Percentiles rank a stretch among this genome's conserved stretches.
Evolutionary conservation across 2,329 filamentous ascomycete species (phyloP).

Genomic region (Mycosphaerella arachidis): DNA sequence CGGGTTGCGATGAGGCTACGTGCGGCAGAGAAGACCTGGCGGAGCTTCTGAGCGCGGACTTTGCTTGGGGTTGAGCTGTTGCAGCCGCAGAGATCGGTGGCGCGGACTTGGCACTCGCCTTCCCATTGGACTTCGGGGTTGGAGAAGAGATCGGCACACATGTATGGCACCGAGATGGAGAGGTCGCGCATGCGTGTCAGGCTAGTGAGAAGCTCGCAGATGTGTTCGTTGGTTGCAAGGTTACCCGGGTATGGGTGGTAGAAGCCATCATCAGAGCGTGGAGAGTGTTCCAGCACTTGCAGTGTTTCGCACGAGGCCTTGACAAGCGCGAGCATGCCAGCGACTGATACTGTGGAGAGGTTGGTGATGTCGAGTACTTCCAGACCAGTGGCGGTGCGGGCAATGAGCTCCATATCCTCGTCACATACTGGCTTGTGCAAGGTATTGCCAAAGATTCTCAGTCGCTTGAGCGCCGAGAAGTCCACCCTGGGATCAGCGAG

Average conservation of each 20-base stretch:
- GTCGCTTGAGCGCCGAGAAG: slow-evolving; percentile 46
- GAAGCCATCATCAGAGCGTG: slow-evolving; percentile 50
- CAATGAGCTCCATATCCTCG: slow-evolving; percentile 46
- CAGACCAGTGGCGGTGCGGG: slow-evolving; percentile 48
- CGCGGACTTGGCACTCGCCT: slow-evolving; percentile 48
- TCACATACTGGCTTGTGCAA: slow-evolving; percentile 50
- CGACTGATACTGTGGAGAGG: slow-evolving; percentile 50
- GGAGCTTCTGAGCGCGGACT: slow-evolving; percentile 35
- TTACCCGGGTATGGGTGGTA: slow-evolving; percentile 47
- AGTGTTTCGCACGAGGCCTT: slow-evolving; percentile 47
- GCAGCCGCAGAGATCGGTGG: slow-evolving; percentile 47
- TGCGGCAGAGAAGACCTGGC: slow-evolving; percentile 39
- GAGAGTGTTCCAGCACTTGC: slow-evolving; percentile 50
- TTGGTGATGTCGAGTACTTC: slow-evolving; percentile 53
- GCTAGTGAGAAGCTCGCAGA: slow-evolving; percentile 45
- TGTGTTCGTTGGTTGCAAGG: slow-evolving; percentile 41
- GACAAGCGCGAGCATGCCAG: slow-evolving; percentile 50
- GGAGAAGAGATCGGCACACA: slow-evolving; percentile 44
- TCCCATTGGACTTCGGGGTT: slow-evolving; percentile 42
- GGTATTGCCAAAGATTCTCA: slow-evolving; percentile 54
- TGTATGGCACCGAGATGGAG: slow-evolving; percentile 46
- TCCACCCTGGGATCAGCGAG: slow-evolving; percentile 42
- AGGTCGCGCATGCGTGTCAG: slow-evolving; percentile 47
- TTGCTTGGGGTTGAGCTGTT: slow-evolving; percentile 34
- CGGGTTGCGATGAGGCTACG: slow-evolving; percentile 39